Conservation (phyloP, 164 flowering plant species). For the Berberis thunbergii region DNA sequence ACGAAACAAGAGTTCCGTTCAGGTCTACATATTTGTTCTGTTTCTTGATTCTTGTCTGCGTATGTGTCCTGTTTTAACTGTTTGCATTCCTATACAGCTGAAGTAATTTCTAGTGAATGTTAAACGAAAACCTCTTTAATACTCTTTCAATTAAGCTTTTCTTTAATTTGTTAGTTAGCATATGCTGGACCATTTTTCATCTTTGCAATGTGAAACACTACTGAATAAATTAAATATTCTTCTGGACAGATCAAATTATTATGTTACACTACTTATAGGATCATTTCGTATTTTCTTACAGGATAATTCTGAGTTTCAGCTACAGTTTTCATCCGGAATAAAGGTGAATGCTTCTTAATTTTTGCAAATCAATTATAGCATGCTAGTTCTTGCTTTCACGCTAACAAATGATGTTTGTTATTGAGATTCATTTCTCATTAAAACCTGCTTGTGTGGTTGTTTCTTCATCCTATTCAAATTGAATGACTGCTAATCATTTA, state of each 20-base stretch:
- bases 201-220: no score
- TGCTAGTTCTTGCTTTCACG: background rate
- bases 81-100: no score
- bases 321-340: conserved; percentile 54
- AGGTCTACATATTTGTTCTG: background rate
- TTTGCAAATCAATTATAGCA: background rate
- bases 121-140: no score
- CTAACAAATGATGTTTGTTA: background rate
- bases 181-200: no score
- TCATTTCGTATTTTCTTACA: conserved; percentile 17
- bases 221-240: background rate
- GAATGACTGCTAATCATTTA: background rate
- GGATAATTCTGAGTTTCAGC: conserved; percentile 38
- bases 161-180: no score
- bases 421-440: background rate
- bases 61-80: no score
- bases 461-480: conserved; percentile 1
- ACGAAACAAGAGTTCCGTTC: background rate
- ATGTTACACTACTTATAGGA: background rate
- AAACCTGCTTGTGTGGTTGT: background rate
- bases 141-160: no score
- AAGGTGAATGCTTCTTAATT: conserved; percentile 37
- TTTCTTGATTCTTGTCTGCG: no score
- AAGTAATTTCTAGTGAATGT: no score
- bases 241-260: background rate